These are phyloP conservation scores for Wallacemonas sp. DNA, from an alignment of 208 protist species.

Conservation along the genomic window DNA sequence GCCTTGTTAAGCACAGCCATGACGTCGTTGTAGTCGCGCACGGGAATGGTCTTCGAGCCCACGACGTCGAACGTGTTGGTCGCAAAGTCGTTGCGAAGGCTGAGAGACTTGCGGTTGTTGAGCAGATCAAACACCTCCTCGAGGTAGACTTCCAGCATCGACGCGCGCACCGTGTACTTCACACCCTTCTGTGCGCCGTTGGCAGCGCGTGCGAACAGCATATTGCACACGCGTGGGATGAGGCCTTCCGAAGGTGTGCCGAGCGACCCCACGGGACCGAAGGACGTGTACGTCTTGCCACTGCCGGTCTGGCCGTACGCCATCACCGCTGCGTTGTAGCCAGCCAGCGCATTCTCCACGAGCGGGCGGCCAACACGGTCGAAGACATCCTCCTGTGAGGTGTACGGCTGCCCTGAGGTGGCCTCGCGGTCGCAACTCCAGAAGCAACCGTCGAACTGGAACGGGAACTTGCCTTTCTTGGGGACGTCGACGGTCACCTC, in stretches of 20 bases:
- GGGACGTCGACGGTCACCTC: constrained; percentile 67
- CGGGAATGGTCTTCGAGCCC: constrained; percentile 68
- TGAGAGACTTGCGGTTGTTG: constrained; percentile 73
- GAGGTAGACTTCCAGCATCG: constrained; percentile 96
- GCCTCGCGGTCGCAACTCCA: constrained; percentile 79
- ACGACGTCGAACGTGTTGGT: constrained; percentile 89
- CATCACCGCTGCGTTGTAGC: constrained; percentile 75
- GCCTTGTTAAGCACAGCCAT: constrained; percentile 79
- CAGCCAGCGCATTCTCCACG: constrained; percentile 75
- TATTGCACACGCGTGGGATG: constrained; percentile 68
- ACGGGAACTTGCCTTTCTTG: constrained; percentile 73
- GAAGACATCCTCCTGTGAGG: constrained; percentile 87
- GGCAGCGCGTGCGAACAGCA: constrained; percentile 51
- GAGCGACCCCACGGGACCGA: constrained; percentile 41
- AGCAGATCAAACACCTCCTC: constrained; percentile 95
- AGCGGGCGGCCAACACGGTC: constrained; percentile 82
- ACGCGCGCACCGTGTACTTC: constrained; percentile 56
- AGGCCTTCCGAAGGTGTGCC: constrained; percentile 54
- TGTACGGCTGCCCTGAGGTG: constrained; percentile 34
- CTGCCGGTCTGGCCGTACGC: constrained; percentile 79
- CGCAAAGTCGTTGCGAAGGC: constrained; percentile 83
- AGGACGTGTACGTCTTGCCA: constrained; percentile 71
- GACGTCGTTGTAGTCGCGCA: constrained; percentile 82
- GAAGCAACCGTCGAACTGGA: constrained; percentile 93
- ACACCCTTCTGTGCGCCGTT: constrained; percentile 61